phyloP scores from a whole-genome alignment of 2,329 filamentous ascomycete genomes.

The Trichoderma sp. region DNA sequence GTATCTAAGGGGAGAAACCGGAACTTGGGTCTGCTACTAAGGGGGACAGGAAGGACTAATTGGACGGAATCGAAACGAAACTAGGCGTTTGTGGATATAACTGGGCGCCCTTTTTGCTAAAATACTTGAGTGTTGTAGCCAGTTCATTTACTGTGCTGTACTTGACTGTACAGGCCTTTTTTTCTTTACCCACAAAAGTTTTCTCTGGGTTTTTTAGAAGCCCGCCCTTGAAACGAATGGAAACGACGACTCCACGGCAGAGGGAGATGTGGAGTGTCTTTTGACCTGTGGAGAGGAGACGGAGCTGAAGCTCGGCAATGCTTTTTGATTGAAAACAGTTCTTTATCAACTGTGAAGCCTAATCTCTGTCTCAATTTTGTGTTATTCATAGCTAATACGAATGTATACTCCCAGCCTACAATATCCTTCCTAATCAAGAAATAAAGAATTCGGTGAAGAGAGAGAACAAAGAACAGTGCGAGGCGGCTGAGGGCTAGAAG shows the following conservation, averaged over 20 bases:
- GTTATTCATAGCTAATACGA: not conserved
- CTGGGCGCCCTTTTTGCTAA: not conserved
- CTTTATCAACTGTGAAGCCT: not conserved
- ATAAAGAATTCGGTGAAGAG: not conserved
- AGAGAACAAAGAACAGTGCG: not conserved
- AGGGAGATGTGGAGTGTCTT: not conserved
- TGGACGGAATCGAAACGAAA: not conserved
- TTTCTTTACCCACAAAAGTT: not conserved
- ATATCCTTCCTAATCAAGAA: not conserved
- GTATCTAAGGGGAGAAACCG: not conserved
- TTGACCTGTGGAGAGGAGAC: not conserved
- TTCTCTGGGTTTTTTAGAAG: not conserved
- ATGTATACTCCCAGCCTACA: not conserved
- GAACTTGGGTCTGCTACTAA: not conserved
- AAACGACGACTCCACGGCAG: not conserved
- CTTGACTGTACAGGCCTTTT: not conserved
- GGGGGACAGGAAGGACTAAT: not conserved
- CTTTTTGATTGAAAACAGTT: not conserved
- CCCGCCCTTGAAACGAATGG: not conserved
- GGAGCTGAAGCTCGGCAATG: not conserved
- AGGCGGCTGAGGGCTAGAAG: not conserved
- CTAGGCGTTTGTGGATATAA: not conserved
- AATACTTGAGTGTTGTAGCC: not conserved
- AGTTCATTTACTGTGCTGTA: not conserved
- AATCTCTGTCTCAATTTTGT: not conserved